A percentile compares a stretch with the other conserved stretches of the same genome.
Evolutionary conservation across 495 filamentous ascomycete genomes (phyloP).

Genomic region (Podospora didyma): DNA sequence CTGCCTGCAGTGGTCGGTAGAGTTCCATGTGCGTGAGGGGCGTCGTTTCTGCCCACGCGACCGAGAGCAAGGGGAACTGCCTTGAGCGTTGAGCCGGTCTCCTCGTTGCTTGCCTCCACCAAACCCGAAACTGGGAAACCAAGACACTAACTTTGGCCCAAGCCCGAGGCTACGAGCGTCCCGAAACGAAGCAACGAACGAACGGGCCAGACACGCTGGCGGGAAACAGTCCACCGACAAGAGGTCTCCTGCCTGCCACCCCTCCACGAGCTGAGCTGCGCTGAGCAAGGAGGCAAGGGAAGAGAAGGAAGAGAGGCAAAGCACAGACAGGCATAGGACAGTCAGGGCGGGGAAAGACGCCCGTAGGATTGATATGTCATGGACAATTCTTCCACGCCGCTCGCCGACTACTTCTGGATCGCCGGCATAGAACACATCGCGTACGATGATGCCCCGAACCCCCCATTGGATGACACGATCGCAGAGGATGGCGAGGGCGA

Average conservation of each 20-base stretch:
- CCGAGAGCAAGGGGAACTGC: background rate
- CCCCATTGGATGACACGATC: constrained; percentile 67
- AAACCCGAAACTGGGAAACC: background rate
- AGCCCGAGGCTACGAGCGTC: background rate
- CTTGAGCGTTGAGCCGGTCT: background rate
- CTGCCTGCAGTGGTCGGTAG: background rate
- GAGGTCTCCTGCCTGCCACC: no score
- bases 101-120: background rate
- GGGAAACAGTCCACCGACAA: background rate
- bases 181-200: background rate
- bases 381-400: constrained; percentile 65
- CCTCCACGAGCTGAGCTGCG: background rate
- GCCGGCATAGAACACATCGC: constrained; percentile 78
- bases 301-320: background rate
- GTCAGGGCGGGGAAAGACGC: constrained; percentile 6
- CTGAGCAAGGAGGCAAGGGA: constrained; percentile 3
- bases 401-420: constrained; percentile 99
- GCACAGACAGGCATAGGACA: constrained; percentile 1
- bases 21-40: background rate
- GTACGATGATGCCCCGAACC: constrained; percentile 44
- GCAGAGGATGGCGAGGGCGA: constrained; percentile 69
- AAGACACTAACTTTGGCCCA: background rate
- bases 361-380: constrained; percentile 43
- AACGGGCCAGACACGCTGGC: background rate
- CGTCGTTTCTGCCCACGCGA: background rate